Evolutionary conservation across 2,329 filamentous ascomycete species (phyloP).

Genomic region (Trichophyton benhamiae): DNA sequence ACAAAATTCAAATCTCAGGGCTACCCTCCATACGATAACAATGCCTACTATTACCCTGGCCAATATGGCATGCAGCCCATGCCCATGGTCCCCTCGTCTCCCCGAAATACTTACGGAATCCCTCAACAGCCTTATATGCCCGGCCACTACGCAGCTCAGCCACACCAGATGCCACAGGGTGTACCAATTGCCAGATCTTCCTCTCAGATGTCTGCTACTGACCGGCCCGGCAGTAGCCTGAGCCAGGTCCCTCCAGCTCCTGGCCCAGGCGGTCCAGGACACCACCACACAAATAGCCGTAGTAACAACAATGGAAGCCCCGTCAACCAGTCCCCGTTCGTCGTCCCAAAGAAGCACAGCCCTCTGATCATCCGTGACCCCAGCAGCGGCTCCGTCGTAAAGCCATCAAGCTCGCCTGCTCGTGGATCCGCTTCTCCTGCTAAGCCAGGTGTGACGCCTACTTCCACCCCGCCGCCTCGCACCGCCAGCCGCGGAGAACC

Average conservation of each 20-base stretch:
- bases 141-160: constrained; percentile 38
- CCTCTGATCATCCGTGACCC: constrained; percentile 76
- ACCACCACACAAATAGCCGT: constrained; percentile 41
- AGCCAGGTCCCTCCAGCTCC: constrained; percentile 44
- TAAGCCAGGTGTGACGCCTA: constrained; percentile 43
- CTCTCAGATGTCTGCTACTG: constrained; percentile 62
- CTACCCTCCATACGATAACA: constrained; percentile 37
- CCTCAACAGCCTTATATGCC: constrained; percentile 41
- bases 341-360: constrained; percentile 56
- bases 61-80: constrained; percentile 29
- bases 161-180: constrained; percentile 44
- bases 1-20: constrained; percentile 54
- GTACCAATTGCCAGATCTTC: constrained; percentile 68
- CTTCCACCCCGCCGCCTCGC: constrained; percentile 71
- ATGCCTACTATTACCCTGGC: constrained; percentile 32
- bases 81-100: constrained; percentile 30
- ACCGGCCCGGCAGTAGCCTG: constrained; percentile 49
- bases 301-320: constrained; percentile 42
- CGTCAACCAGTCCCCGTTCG: constrained; percentile 47
- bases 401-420: constrained; percentile 51
- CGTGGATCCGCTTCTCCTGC: constrained; percentile 47
- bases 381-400: constrained; percentile 65
- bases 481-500: constrained; percentile 56
- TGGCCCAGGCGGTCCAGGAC: constrained; percentile 37
- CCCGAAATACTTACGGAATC: constrained; percentile 37